Percentiles rank a stretch among this genome's conserved stretches.
Evolutionary conservation across 257 asterid species (phyloP).

Genomic region (Agastache rugosa): DNA sequence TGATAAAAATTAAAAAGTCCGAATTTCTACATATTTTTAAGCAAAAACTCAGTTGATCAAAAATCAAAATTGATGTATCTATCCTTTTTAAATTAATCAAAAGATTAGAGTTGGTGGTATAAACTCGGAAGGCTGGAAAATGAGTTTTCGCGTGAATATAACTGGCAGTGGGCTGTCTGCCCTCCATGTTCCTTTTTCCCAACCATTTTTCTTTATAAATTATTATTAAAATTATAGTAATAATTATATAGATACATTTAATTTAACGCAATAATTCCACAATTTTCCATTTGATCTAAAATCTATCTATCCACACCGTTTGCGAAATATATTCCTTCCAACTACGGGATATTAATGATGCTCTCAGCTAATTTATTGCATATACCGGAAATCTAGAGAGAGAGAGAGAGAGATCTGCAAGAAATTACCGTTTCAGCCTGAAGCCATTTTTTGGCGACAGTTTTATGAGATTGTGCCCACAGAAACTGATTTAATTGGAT

Average conservation of each 20-base stretch:
- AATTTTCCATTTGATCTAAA: not conserved
- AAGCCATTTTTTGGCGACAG: not conserved
- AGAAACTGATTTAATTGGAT: constrained; percentile 16
- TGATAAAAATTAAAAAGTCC: too few relatives aligned
- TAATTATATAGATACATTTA: not conserved
- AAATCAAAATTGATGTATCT: too few relatives aligned
- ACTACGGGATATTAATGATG: not conserved
- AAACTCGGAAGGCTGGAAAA: not conserved
- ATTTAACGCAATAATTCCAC: not conserved
- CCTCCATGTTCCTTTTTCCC: constrained; percentile 27
- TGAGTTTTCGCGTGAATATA: constrained; percentile 30
- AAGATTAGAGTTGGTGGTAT: not conserved
- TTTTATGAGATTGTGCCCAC: not conserved
- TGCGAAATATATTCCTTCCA: not conserved
- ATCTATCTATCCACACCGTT: not conserved
- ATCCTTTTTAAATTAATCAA: not conserved
- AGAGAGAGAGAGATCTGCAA: not conserved
- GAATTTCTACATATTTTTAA: too few relatives aligned
- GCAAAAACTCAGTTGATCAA: too few relatives aligned
- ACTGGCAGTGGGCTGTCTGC: constrained; percentile 44
- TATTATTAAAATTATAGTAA: too few relatives aligned
- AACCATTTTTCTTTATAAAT: not conserved
- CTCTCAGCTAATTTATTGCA: constrained; percentile 2
- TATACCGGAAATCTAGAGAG: constrained; percentile 16
- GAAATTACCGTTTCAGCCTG: not conserved